These are phyloP conservation scores for Trypanosoma cruzi DNA, from an alignment of 208 protist species.

Conservation along the genomic window DNA sequence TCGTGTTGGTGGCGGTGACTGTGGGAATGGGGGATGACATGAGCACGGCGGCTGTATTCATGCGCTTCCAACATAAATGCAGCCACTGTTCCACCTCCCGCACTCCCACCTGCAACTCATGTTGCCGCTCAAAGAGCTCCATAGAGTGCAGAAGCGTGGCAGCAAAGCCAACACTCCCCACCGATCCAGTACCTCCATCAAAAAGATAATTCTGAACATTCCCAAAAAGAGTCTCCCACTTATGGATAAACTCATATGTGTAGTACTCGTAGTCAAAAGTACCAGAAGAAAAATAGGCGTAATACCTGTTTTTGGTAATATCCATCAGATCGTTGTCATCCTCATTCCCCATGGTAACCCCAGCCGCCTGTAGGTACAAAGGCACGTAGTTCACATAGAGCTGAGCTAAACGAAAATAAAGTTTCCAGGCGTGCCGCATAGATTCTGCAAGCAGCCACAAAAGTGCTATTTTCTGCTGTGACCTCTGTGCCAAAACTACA, in stretches of 20 bases:
- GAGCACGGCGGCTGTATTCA: too few relatives aligned
- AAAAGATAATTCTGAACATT: constrained; percentile 38
- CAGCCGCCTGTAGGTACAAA: constrained; percentile 30
- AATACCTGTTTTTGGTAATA: constrained; percentile 22
- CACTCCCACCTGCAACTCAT: constrained; percentile 36
- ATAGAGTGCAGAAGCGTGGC: constrained; percentile 66
- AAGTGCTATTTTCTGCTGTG: constrained; percentile 60
- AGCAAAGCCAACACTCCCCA: constrained; percentile 48
- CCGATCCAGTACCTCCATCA: not conserved
- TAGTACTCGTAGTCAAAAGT: constrained; percentile 51
- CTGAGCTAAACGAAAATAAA: constrained; percentile 42
- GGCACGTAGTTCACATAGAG: constrained; percentile 60
- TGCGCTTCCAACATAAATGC: constrained; percentile 29
- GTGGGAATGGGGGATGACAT: too few relatives aligned
- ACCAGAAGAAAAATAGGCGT: constrained; percentile 27
- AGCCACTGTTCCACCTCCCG: constrained; percentile 42
- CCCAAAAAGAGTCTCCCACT: constrained; percentile 50
- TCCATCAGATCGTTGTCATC: not conserved
- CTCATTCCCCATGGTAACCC: not conserved
- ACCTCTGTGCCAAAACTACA: constrained; percentile 42
- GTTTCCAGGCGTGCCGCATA: constrained; percentile 36
- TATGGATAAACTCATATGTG: constrained; percentile 39
- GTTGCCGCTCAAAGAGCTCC: constrained; percentile 65
- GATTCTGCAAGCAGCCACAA: constrained; percentile 51
- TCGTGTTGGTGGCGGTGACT: too few relatives aligned